Percentiles rank a stretch among this genome's conserved stretches.
Conservation (phyloP, 768 basidiomycete species). For the Lactarius vividus region DNA sequence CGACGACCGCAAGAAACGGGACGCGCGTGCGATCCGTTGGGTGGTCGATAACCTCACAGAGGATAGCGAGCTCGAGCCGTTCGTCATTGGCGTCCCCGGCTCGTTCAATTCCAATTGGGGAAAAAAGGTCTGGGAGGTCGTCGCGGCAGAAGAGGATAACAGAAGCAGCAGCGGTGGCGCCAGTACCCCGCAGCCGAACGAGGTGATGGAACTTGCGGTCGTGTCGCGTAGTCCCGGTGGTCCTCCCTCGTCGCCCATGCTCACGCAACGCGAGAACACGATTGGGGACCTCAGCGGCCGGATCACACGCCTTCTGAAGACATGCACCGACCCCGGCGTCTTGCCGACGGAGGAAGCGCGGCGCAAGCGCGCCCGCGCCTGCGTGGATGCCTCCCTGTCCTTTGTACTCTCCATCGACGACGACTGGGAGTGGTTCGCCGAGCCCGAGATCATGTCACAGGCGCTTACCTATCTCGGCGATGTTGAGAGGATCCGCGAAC, state of each 20-base stretch:
- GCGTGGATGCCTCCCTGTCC: constrained; percentile 14
- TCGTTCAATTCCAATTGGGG: constrained; percentile 9
- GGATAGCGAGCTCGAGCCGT: constrained; percentile 10
- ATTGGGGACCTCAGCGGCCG: constrained; percentile 18
- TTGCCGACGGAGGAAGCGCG: constrained; percentile 11
- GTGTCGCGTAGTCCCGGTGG: background rate
- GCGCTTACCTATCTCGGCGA: constrained; percentile 15
- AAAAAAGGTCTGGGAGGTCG: constrained; percentile 7
- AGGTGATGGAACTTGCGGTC: background rate
- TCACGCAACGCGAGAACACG: constrained; percentile 3
- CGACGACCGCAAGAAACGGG: constrained; percentile 3
- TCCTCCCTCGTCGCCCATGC: no score
- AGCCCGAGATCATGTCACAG: constrained; percentile 16
- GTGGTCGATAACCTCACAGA: constrained; percentile 9
- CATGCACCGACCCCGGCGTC: constrained; percentile 15
- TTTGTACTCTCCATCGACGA: constrained; percentile 16
- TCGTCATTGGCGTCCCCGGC: constrained; percentile 7
- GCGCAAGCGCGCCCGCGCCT: constrained; percentile 19
- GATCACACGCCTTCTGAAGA: constrained; percentile 16
- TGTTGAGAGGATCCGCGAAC: constrained; percentile 4
- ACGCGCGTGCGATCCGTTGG: constrained; percentile 9
- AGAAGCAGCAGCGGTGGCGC: background rate
- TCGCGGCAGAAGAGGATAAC: background rate
- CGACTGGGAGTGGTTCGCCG: constrained; percentile 20
- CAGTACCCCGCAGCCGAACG: background rate